Evolutionary conservation across 768 basidiomycete species (phyloP).

Genomic region (Leccinum olivaceopallidum): DNA sequence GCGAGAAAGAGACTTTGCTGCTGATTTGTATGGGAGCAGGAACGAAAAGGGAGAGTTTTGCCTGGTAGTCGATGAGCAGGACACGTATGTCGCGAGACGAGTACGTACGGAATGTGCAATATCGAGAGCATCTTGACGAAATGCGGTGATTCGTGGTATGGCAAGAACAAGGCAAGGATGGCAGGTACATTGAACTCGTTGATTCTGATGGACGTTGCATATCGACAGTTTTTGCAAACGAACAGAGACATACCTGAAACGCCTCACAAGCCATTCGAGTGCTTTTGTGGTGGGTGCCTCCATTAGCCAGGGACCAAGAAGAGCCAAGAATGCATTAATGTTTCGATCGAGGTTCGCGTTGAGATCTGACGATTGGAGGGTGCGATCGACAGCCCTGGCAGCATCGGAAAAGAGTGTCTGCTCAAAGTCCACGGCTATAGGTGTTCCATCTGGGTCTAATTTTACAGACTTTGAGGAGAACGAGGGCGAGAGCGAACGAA

Average conservation of each 20-base stretch:
- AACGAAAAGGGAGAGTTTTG: constrained; percentile 65
- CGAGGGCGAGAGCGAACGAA: constrained; percentile 58
- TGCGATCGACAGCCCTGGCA: constrained; percentile 75
- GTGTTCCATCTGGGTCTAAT: constrained; percentile 18
- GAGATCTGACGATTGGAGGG: constrained; percentile 64
- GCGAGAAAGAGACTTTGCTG: constrained; percentile 74
- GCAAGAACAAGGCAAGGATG: constrained; percentile 80
- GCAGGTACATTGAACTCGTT: constrained; percentile 90
- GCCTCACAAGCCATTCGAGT: constrained; percentile 91
- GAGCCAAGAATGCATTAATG: constrained; percentile 61
- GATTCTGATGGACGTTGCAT: constrained; percentile 50
- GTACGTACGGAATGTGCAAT: constrained; percentile 66
- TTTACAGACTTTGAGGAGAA: constrained; percentile 34
- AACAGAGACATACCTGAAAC: constrained; percentile 72
- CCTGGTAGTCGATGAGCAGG: constrained; percentile 36
- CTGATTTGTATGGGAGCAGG: constrained; percentile 73
- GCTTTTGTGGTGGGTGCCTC: constrained; percentile 80
- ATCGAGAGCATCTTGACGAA: constrained; percentile 93
- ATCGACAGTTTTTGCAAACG: not conserved
- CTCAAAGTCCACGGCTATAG: constrained; percentile 49
- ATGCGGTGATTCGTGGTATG: constrained; percentile 93
- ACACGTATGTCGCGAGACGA: not conserved
- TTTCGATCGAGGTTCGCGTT: constrained; percentile 60
- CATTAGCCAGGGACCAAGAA: constrained; percentile 80
- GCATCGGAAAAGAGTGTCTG: constrained; percentile 68